Percentiles rank a stretch among this genome's conserved stretches.
phyloP scores from a whole-genome alignment of 768 basidiomycete species.

The Amanita muscaria region DNA sequence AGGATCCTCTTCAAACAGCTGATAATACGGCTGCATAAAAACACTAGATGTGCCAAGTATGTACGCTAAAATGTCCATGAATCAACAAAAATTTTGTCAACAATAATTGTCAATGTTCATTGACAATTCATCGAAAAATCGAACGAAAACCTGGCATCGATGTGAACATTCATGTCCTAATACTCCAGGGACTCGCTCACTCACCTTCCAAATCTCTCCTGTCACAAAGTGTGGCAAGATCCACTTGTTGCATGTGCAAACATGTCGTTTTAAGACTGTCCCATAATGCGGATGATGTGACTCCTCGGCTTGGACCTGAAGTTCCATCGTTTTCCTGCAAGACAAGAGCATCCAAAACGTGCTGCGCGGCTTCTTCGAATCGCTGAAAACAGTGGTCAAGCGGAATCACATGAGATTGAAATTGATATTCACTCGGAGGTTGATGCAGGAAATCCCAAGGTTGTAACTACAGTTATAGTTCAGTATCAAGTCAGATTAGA shows the following conservation, averaged over 20 bases:
- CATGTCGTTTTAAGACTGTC: conserved; percentile 80
- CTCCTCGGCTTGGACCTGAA: conserved; percentile 53
- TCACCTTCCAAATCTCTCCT: conserved; percentile 57
- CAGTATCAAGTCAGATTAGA: conserved; percentile 5
- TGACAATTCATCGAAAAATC: conserved; percentile 13
- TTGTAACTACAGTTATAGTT: conserved; percentile 56
- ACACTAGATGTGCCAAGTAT: too few species aligned
- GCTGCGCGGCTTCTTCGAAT: conserved; percentile 79
- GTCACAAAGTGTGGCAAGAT: conserved; percentile 71
- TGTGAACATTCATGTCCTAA: background rate
- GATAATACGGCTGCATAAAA: background rate
- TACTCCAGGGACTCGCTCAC: conserved; percentile 8
- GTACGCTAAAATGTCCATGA: too few species aligned
- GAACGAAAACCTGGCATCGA: conserved; percentile 21
- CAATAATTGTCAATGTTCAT: background rate
- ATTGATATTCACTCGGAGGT: conserved; percentile 54
- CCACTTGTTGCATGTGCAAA: conserved; percentile 68
- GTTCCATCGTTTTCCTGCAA: conserved; percentile 82
- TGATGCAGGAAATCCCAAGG: conserved; percentile 87
- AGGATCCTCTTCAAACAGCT: conserved; percentile 3
- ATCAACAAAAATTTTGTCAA: too few species aligned
- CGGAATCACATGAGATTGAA: conserved; percentile 8
- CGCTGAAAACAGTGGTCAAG: conserved; percentile 34
- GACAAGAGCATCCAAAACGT: conserved; percentile 82
- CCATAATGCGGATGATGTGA: conserved; percentile 78